Evolutionary conservation across 768 basidiomycete species (phyloP), one percentile per base, ranked within the genome.

Genomic region (Trametopsis cervina): DNA sequence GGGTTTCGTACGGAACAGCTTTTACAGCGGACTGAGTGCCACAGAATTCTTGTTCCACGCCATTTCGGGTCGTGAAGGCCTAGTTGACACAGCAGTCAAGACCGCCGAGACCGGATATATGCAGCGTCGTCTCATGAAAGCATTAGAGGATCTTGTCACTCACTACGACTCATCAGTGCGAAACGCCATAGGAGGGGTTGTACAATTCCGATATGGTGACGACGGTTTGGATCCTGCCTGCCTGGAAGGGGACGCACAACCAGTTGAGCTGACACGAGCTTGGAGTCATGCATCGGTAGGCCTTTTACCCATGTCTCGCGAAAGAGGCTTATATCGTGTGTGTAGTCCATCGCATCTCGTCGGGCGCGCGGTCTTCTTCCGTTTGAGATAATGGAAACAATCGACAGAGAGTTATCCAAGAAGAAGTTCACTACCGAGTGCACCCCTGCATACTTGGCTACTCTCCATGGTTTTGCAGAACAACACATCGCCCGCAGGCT

Each of bases 51-150:
- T 99, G 45, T 98, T 98, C 73, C 96, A 99, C 67, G 96, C 96
- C 46, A 97, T 99, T 57, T 96, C 94, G 12, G 96, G 96, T 49
- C 85, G 96, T 59, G 96, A 98, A 70, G 96, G 96, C 67, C 69
- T 99, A 44, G 95, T 99, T 60, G 96, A 99, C 69, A 99, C 96
- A 0, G 96, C 96, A 21, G 96, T 99, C 67, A 99, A 99, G 70
- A 99, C 96, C 0, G 96, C 96, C 12, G 96, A 99, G 67, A 99
- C 96, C 1, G 96, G 96, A 36, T 99, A 99, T 70, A 99, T 99
- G 95, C 92, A 95, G 61, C 82, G 96, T 42, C 89, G 96, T 48
- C 67, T 99, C 52, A 98, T 99, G 96, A 99, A 99, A 64, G 95
- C 95, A 2, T 67, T 99, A 55, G 96, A 99, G 62, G 96, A 99